phyloP scores from a whole-genome alignment of 371 early-diverging fungal species.

The Nematocida sp. region DNA sequence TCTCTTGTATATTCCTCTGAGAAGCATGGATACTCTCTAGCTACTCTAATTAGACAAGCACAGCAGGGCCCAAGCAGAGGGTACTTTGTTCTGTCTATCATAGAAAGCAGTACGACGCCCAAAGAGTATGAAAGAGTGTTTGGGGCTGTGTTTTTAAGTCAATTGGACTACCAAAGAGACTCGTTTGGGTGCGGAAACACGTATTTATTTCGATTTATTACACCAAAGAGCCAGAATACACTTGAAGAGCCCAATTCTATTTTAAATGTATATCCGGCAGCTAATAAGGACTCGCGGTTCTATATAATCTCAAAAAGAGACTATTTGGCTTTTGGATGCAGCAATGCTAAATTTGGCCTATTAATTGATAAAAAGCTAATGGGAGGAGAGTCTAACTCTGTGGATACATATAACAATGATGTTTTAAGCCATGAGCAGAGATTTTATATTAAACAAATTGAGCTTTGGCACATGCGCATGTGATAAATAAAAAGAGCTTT shows the following conservation, averaged over 20 bases:
- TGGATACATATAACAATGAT: conserved; percentile 55
- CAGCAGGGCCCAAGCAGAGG: conserved; percentile 11
- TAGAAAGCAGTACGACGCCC: conserved; percentile 16
- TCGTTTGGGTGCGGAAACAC: conserved; percentile 29
- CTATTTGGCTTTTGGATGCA: conserved; percentile 57
- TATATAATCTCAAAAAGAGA: conserved; percentile 53
- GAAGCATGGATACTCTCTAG: conserved; percentile 52
- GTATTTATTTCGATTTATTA: conserved; percentile 46
- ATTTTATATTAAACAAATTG: conserved; percentile 46
- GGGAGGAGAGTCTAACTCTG: conserved; percentile 46
- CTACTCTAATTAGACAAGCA: conserved; percentile 21
- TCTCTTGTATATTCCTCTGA: conserved; percentile 51
- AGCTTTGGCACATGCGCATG: conserved; percentile 52
- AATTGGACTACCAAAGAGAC: conserved; percentile 6
- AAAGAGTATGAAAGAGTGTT: conserved; percentile 46
- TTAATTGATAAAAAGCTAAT: conserved; percentile 29
- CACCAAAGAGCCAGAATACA: conserved; percentile 13
- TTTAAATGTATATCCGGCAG: conserved; percentile 12
- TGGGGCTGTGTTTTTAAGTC: conserved; percentile 48
- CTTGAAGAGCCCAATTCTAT: conserved; percentile 1
- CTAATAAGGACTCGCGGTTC: conserved; percentile 2
- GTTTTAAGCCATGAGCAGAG: conserved; percentile 28
- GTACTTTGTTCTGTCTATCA: conserved; percentile 32
- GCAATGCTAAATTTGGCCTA: conserved; percentile 52
- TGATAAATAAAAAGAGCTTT: background rate